A percentile compares a stretch with the other conserved stretches of the same genome.
Conservation (phyloP, 1,284 basidiomycete genomes). For the Cryptococcus sp. region DNA sequence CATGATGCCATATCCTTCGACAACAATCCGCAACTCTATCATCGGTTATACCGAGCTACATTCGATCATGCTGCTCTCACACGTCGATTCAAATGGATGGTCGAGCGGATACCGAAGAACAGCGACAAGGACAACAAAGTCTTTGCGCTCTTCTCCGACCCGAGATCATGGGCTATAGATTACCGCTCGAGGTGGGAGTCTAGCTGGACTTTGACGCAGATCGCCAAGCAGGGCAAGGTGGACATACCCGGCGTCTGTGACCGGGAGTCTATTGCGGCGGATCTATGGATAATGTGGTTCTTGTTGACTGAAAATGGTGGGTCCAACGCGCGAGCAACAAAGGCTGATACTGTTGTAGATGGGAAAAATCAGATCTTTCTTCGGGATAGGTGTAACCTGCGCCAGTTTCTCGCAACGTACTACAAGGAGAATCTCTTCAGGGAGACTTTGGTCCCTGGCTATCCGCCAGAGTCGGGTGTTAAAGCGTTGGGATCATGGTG, state of each 20-base stretch:
- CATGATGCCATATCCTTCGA: conserved; percentile 46
- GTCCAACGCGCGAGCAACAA: conserved; percentile 14
- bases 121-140: conserved; percentile 19
- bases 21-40: conserved; percentile 53
- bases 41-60: conserved; percentile 49
- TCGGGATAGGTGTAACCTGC: conserved; percentile 42
- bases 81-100: conserved; percentile 45
- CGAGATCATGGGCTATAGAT: conserved; percentile 46
- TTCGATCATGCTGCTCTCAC: conserved; percentile 49
- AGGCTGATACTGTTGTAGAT: conserved; percentile 35
- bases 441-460: conserved; percentile 52
- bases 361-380: conserved; percentile 51
- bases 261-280: conserved; percentile 33
- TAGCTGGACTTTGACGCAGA: conserved; percentile 39
- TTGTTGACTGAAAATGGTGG: conserved; percentile 55
- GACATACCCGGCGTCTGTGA: conserved; percentile 34
- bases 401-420: conserved; percentile 43
- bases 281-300: conserved; percentile 55
- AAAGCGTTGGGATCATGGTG: conserved; percentile 46
- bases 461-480: conserved; percentile 47
- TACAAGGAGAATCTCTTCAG: conserved; percentile 50
- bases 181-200: conserved; percentile 46
- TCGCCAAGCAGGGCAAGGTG: conserved; percentile 34
- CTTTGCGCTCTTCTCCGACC: conserved; percentile 40
- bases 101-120: conserved; percentile 24